Conservation (phyloP, 805 yeast genomes). For the Phaffomyces opuntiae region DNA sequence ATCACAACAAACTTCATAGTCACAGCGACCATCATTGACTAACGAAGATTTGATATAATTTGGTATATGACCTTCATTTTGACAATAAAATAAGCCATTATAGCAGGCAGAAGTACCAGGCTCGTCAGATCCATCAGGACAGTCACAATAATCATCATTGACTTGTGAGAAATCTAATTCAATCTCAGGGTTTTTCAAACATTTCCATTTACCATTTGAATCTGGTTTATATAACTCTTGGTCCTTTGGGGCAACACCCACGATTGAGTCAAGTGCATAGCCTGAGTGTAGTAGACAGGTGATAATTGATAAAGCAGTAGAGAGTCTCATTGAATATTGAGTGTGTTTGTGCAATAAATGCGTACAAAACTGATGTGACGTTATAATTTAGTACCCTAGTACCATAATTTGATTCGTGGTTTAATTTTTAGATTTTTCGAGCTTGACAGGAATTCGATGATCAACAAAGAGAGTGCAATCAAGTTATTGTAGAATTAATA, state of each 20-base stretch:
- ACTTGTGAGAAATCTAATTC: conserved; percentile 52
- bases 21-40: conserved; percentile 90
- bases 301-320: no score
- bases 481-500: no score
- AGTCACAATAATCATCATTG: conserved; percentile 89
- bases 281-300: neutral
- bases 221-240: conserved; percentile 45
- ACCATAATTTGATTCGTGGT: no score
- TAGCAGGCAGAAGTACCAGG: conserved; percentile 90
- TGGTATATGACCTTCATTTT: conserved; percentile 63
- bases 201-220: conserved; percentile 52
- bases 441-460: no score
- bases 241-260: conserved; percentile 20
- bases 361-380: no score
- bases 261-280: conserved; percentile 1
- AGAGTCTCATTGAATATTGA: no score
- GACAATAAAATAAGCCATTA: conserved; percentile 57
- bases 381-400: no score
- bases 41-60: conserved; percentile 55
- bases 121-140: conserved; percentile 97
- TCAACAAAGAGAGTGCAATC: no score
- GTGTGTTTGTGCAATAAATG: no score
- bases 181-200: conserved; percentile 64
- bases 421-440: no score
- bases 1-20: conserved; percentile 84